These are phyloP conservation scores for Saxophila tyrrhenica DNA, from an alignment of 495 filamentous ascomycete genomes.

Conservation along the genomic window DNA sequence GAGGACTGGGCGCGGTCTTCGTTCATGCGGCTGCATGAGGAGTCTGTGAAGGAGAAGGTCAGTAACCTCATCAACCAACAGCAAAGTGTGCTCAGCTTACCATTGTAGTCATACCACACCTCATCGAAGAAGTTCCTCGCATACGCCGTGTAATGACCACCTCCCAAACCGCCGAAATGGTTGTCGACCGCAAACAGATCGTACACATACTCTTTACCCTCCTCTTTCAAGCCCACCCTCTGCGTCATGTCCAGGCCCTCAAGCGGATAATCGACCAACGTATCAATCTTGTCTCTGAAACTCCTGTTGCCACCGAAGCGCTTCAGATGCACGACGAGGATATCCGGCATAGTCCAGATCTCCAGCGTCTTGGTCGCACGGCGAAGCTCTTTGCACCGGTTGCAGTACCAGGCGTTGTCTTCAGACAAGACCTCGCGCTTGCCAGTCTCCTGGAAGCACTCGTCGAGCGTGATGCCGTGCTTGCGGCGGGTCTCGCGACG, in stretches of 20 bases:
- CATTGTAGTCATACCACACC: conserved; percentile 91
- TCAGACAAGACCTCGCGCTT: conserved; percentile 86
- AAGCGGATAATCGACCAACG: conserved; percentile 82
- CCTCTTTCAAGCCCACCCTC: conserved; percentile 63
- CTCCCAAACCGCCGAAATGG: conserved; percentile 82
- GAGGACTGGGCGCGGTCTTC: conserved; percentile 50
- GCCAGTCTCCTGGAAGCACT: conserved; percentile 88
- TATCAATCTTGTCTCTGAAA: conserved; percentile 79
- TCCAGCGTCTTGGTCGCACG: conserved; percentile 92
- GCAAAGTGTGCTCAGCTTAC: too few species aligned
- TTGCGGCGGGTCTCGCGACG: conserved; percentile 51
- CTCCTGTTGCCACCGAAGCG: conserved; percentile 71
- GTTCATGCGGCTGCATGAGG: conserved; percentile 41
- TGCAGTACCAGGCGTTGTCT: conserved; percentile 94
- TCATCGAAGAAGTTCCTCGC: conserved; percentile 81
- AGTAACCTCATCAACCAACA: too few species aligned
- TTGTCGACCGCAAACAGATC: conserved; percentile 93
- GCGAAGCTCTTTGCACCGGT: conserved; percentile 83
- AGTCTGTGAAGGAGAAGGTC: too few species aligned
- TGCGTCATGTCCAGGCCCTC: conserved; percentile 72
- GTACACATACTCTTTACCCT: conserved; percentile 71
- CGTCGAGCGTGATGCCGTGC: conserved; percentile 69
- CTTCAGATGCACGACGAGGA: conserved; percentile 89
- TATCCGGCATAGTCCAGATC: conserved; percentile 90
- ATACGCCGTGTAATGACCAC: conserved; percentile 90